A percentile compares a stretch with the other conserved stretches of the same genome.
Conservation (phyloP, 2,329 filamentous ascomycete species). For the Pyricularia sp. region DNA sequence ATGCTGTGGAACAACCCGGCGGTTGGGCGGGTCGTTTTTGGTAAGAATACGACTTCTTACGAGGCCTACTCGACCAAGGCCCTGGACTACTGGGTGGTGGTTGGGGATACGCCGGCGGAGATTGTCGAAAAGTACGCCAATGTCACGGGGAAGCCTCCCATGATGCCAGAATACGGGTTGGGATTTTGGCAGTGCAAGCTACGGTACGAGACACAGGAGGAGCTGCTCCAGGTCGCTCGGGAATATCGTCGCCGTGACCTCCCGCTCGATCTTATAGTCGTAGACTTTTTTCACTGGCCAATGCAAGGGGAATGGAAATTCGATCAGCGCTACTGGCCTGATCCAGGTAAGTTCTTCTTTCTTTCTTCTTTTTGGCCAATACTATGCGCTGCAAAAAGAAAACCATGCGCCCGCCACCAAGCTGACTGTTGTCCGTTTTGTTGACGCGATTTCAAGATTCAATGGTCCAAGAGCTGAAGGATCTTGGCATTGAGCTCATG, state of each 20-base stretch:
- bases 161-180: conserved; percentile 61
- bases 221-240: conserved; percentile 48
- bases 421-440: too few relatives aligned
- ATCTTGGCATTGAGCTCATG: conserved; percentile 55
- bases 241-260: conserved; percentile 46
- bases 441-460: conserved; percentile 22
- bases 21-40: conserved; percentile 50
- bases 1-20: conserved; percentile 59
- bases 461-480: conserved; percentile 53
- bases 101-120: conserved; percentile 42
- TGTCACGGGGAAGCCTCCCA: conserved; percentile 49
- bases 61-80: conserved; percentile 47
- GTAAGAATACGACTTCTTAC: conserved; percentile 51
- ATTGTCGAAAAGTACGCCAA: conserved; percentile 47
- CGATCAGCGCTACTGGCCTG: conserved; percentile 54
- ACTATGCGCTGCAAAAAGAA: too few relatives aligned
- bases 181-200: conserved; percentile 64
- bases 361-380: too few relatives aligned
- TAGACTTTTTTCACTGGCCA: conserved; percentile 62
- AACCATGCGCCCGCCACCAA: too few relatives aligned
- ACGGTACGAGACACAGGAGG: conserved; percentile 56
- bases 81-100: conserved; percentile 57
- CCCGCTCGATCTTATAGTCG: conserved; percentile 55
- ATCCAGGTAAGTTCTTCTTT: conserved; percentile 27
- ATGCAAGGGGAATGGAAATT: conserved; percentile 61